Evolutionary conservation across 2,329 filamentous ascomycete genomes (phyloP).

Genomic region (Penicillium aurantiogriseum): DNA sequence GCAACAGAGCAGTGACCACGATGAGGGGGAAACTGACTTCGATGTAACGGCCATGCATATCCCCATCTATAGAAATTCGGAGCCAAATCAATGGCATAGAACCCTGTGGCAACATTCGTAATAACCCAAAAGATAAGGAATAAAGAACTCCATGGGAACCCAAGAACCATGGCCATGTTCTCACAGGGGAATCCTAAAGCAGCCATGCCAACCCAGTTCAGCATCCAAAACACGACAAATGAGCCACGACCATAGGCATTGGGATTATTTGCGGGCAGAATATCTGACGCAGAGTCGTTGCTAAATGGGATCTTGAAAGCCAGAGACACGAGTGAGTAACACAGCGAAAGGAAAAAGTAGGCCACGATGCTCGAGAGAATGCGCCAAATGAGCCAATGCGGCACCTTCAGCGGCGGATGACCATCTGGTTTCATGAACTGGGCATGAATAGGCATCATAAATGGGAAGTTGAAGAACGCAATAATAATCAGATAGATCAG

Average conservation of each 20-base stretch:
- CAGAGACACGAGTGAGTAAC: constrained; percentile 62
- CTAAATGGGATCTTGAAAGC: constrained; percentile 63
- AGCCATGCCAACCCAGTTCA: constrained; percentile 63
- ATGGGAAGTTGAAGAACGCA: constrained; percentile 64
- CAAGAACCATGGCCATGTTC: constrained; percentile 63
- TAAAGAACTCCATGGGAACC: constrained; percentile 59
- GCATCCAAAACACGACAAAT: constrained; percentile 63
- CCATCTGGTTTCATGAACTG: constrained; percentile 53
- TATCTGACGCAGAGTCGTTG: constrained; percentile 48
- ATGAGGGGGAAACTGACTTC: constrained; percentile 40
- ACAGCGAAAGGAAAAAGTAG: constrained; percentile 62
- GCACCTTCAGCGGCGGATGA: constrained; percentile 58
- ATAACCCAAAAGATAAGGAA: constrained; percentile 70
- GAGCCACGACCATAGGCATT: constrained; percentile 57
- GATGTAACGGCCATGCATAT: constrained; percentile 63
- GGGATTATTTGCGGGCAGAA: constrained; percentile 47
- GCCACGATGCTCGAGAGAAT: constrained; percentile 55
- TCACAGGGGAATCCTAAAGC: constrained; percentile 63
- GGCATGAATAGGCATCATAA: constrained; percentile 63
- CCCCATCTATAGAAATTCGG: constrained; percentile 62
- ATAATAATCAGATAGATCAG: constrained; percentile 68
- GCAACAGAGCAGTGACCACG: background rate
- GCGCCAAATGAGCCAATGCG: constrained; percentile 59
- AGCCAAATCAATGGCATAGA: constrained; percentile 60
- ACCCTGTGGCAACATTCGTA: constrained; percentile 60